A percentile compares a stretch with the other conserved stretches of the same genome.
Conservation (phyloP, 169 alveolate species). For the Neospora caninum region DNA sequence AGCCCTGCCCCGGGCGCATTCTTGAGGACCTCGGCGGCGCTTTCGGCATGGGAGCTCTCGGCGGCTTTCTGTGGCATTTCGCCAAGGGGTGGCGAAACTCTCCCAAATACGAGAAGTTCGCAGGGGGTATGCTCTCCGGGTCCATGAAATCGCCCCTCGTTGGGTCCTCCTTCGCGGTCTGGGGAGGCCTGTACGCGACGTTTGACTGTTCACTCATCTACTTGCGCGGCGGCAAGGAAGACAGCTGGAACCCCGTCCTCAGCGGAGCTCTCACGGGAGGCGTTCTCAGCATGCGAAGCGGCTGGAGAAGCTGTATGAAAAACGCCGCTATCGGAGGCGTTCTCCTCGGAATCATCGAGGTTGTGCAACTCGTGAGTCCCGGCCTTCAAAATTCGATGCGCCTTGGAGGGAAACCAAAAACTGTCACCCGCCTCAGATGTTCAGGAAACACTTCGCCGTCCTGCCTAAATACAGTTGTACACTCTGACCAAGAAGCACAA, state of each 20-base stretch:
- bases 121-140: slow-evolving; percentile 93
- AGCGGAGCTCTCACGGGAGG: slow-evolving; percentile 97
- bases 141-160: slow-evolving; percentile 93
- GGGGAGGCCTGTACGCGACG: slow-evolving; percentile 97
- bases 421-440: no score
- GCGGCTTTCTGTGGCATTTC: slow-evolving; percentile 94
- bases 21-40: slow-evolving; percentile 97
- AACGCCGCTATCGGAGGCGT: slow-evolving; percentile 76
- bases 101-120: slow-evolving; percentile 85
- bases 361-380: slow-evolving; percentile 63
- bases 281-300: slow-evolving; percentile 69
- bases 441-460: no score
- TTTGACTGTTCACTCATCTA: slow-evolving; percentile 92
- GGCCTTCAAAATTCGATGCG: no score
- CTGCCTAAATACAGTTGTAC: no score
- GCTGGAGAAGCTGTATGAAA: slow-evolving; percentile 70
- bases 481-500: no score
- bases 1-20: slow-evolving; percentile 96
- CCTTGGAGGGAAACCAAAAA: no score
- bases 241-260: slow-evolving; percentile 94
- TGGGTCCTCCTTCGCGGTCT: slow-evolving; percentile 94
- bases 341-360: slow-evolving; percentile 73
- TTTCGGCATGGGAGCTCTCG: slow-evolving; percentile 95
- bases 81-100: slow-evolving; percentile 92
- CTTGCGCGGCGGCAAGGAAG: slow-evolving; percentile 92